phyloP scores from a whole-genome alignment of 1,139 yeast genomes.

The Candida tunisiensis region DNA sequence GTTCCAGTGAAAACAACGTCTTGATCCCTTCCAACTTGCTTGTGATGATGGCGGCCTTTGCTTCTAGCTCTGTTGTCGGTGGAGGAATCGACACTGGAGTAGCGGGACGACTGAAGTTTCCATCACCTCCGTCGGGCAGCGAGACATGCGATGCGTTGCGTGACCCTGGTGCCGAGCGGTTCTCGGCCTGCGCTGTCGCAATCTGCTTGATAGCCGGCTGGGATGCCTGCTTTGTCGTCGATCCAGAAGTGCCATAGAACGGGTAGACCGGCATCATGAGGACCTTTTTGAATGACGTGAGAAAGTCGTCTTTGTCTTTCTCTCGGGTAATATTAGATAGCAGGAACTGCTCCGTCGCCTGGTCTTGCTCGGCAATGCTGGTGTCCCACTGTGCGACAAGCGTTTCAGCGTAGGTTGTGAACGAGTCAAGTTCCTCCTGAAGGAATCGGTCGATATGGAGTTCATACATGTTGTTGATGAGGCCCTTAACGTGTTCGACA shows the following conservation, averaged over 20 bases:
- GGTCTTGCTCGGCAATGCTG: slow-evolving; percentile 18
- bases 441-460: slow-evolving; percentile 24
- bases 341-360: slow-evolving; percentile 23
- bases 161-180: neutral
- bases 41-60: slow-evolving; percentile 26
- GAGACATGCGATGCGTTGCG: neutral
- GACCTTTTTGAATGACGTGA: slow-evolving; percentile 36
- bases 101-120: neutral
- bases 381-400: slow-evolving; percentile 20
- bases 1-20: slow-evolving; percentile 24
- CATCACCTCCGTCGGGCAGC: neutral
- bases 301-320: slow-evolving; percentile 29
- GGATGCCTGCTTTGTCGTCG: slow-evolving; percentile 2
- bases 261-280: slow-evolving; percentile 20
- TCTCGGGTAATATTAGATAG: slow-evolving; percentile 26
- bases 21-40: slow-evolving; percentile 24
- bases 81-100: too few species aligned
- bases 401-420: slow-evolving; percentile 15
- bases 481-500: slow-evolving; percentile 16
- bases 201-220: slow-evolving; percentile 1
- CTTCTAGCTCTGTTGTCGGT: slow-evolving; percentile 27
- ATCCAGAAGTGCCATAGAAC: slow-evolving; percentile 7
- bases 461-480: slow-evolving; percentile 33
- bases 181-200: neutral
- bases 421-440: slow-evolving; percentile 21